Evolutionary conservation across 345 rosid genomes (phyloP).

Genomic region (Gossypium mustelinum): DNA sequence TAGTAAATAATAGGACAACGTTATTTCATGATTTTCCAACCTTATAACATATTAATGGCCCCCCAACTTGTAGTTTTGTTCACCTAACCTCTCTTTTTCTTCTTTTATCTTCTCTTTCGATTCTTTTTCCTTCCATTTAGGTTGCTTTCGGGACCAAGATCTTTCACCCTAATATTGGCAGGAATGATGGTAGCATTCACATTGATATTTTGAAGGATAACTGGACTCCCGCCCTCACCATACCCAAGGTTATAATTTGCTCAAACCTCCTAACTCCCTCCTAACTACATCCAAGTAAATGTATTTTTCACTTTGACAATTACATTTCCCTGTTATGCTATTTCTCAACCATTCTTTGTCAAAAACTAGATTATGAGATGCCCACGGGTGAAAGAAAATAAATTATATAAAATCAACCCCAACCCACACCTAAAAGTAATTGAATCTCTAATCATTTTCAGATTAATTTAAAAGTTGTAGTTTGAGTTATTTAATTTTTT

Average conservation of each 20-base stretch:
- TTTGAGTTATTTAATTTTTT: too few relatives aligned
- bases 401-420: too few relatives aligned
- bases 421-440: too few relatives aligned
- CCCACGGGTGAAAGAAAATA: too few relatives aligned
- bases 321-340: not conserved
- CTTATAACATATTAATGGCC: too few relatives aligned
- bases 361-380: too few relatives aligned
- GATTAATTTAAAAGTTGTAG: too few relatives aligned
- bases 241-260: constrained; percentile 61
- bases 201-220: constrained; percentile 94
- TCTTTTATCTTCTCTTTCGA: not conserved
- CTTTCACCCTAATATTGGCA: constrained; percentile 85
- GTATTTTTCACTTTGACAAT: not conserved
- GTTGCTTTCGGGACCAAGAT: constrained; percentile 95
- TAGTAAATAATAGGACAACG: not conserved
- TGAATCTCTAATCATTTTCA: too few relatives aligned
- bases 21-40: not conserved
- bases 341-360: not conserved
- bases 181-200: constrained; percentile 94
- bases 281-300: not conserved
- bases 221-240: constrained; percentile 92
- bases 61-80: not conserved
- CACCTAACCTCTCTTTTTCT: not conserved
- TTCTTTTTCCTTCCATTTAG: constrained; percentile 25
- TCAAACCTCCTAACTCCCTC: not conserved